Evolutionary conservation across 192 early-diverging fungal genomes (phyloP).

Genomic region (Phycomyces blakesleeanus): DNA sequence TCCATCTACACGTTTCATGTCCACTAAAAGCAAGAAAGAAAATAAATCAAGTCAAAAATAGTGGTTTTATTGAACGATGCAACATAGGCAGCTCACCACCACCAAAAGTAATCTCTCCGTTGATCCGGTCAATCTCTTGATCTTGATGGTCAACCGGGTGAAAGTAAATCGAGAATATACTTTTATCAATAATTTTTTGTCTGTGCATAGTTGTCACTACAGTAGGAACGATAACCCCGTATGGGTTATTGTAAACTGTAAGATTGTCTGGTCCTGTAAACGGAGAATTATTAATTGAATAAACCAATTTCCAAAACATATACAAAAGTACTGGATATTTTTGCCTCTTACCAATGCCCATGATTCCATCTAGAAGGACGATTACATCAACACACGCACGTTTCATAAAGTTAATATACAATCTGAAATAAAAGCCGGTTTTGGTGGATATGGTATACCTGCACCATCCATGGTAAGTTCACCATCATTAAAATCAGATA

Average conservation of each 20-base stretch:
- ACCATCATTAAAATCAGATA: slow-evolving; percentile 34
- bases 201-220: slow-evolving; percentile 23
- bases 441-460: slow-evolving; percentile 8
- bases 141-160: slow-evolving; percentile 5
- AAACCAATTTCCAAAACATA: too few relatives aligned
- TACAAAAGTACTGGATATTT: too few relatives aligned
- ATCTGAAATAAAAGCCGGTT: too few relatives aligned
- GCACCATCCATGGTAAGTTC: slow-evolving; percentile 27
- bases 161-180: slow-evolving; percentile 31
- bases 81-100: slow-evolving; percentile 22
- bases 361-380: slow-evolving; percentile 27
- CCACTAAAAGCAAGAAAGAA: slow-evolving; percentile 10
- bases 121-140: slow-evolving; percentile 2
- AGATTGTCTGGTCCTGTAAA: slow-evolving; percentile 24
- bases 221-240: slow-evolving; percentile 21
- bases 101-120: slow-evolving; percentile 31
- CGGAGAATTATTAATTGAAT: not conserved
- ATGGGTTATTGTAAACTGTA: slow-evolving; percentile 16
- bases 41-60: not conserved
- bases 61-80: too few relatives aligned
- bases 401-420: too few relatives aligned
- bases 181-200: slow-evolving; percentile 16
- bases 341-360: slow-evolving; percentile 15
- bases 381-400: not conserved
- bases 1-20: slow-evolving; percentile 8